Evolutionary conservation across 2,329 filamentous ascomycete species (phyloP), one percentile per base, ranked within the genome.

Genomic region (Fusarium hostae): DNA sequence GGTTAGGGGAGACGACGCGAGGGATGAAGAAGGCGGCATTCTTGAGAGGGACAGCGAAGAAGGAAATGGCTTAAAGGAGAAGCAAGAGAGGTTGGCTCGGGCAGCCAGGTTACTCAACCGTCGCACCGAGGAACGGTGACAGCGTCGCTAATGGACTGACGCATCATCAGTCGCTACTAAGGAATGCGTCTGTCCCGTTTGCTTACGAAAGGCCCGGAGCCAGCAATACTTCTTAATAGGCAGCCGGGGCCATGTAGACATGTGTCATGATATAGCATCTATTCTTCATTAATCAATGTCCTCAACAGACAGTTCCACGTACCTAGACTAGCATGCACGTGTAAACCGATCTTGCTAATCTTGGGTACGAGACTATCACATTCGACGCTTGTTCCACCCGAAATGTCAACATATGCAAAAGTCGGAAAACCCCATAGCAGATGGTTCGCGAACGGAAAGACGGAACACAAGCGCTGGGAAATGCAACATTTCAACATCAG

Each of bases 41-140:
- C 74, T 74, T 30, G 75, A 78, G 32, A 79, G 74, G 57, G 75
- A 75, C 37, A 72, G 75, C 16, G 71, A 73, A 44, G 71, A 65
- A 10, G 65, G 67, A 13, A 75, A 75, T 12, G 77, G 77, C 5
- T 70, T 83, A 48, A 76, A 72, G 50, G 78, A 82, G 48, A 82
- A 78, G 63, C 78, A 81, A 54, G 81, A 82, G 43, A 79, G 84
- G 55, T 66, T 86, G 32, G 75, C 78, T 43, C 78, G 84, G 34
- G 84, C 85, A 2, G 79, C 81, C 34, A 78, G 76, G 59, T 72
- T 86, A 55, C 76, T 85, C 41, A 73, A 75, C 34, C 75, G 78
- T 13, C 54, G 44, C 26, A 57, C 45, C 26, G 63, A 68, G 44
- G 59, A 56, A 59, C 45, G 75, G 76, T 30, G 66, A 70, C 41